These are phyloP conservation scores for Entomortierella parvispora DNA, from an alignment of 192 early-diverging fungal species.

Conservation along the genomic window DNA sequence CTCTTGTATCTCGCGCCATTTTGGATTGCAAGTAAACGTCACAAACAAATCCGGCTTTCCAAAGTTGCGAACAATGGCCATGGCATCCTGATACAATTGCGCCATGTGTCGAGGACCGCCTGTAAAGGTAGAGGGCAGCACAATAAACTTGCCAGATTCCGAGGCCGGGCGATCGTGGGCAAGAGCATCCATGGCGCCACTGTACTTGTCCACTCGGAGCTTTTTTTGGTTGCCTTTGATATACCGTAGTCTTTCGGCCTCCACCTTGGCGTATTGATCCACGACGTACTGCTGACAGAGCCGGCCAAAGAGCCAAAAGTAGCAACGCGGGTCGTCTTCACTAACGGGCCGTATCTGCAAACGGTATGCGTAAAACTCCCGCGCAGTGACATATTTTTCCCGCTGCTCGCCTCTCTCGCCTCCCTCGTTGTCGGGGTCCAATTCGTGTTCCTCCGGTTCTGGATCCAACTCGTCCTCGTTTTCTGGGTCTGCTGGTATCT, in stretches of 20 bases:
- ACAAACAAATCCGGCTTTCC: too few relatives aligned
- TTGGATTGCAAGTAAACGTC: too few relatives aligned
- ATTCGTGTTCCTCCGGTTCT: not conserved
- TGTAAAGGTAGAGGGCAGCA: too few relatives aligned
- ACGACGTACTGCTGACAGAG: constrained; percentile 15
- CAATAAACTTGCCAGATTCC: too few relatives aligned
- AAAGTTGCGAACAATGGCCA: too few relatives aligned
- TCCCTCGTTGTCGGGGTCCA: not conserved
- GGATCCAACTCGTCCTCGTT: not conserved
- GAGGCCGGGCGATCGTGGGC: too few relatives aligned
- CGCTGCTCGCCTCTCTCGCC: too few relatives aligned
- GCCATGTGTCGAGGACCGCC: too few relatives aligned
- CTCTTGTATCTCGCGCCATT: too few relatives aligned
- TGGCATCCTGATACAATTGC: too few relatives aligned
- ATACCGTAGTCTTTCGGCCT: constrained; percentile 2
- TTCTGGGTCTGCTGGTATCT: too few relatives aligned
- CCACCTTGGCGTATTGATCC: constrained; percentile 20
- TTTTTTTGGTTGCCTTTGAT: constrained; percentile 9
- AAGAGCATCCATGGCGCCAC: constrained; percentile 1
- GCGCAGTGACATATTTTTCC: not conserved
- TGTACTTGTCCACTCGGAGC: constrained; percentile 3
- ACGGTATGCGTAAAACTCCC: constrained; percentile 19
- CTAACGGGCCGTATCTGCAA: constrained; percentile 3
- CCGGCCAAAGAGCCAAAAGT: constrained; percentile 3
- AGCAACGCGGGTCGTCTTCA: not conserved